Conservation (phyloP, 495 filamentous ascomycete genomes). For the Neohortaea acidophila region DNA sequence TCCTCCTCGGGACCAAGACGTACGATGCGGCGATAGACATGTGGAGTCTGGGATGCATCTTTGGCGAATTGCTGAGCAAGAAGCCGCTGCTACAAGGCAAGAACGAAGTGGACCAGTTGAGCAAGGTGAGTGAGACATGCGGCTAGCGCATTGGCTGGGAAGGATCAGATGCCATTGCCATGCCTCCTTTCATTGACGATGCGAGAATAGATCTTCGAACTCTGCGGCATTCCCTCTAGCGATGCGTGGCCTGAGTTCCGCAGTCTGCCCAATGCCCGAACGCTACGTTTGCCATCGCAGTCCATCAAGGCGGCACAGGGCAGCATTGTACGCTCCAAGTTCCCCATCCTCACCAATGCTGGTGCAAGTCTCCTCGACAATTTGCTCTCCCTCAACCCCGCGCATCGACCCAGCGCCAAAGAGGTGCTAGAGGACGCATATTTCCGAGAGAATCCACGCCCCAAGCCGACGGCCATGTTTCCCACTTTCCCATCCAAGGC, state of each 20-base stretch:
- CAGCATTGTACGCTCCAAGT: constrained; percentile 46
- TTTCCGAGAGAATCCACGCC: constrained; percentile 77
- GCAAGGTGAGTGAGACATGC: constrained; percentile 30
- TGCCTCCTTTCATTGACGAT: constrained; percentile 4
- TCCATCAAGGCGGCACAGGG: constrained; percentile 7
- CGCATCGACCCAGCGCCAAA: constrained; percentile 49
- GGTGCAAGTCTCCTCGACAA: constrained; percentile 52
- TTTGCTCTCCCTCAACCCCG: constrained; percentile 64
- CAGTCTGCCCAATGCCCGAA: constrained; percentile 75
- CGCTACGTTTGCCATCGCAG: constrained; percentile 54
- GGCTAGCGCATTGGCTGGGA: constrained; percentile 11
- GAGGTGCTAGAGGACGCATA: constrained; percentile 65
- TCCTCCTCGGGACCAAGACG: constrained; percentile 63
- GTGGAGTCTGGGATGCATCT: constrained; percentile 95
- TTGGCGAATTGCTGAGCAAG: constrained; percentile 76
- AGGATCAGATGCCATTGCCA: constrained; percentile 5
- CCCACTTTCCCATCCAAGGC: constrained; percentile 76
- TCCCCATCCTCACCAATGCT: constrained; percentile 64
- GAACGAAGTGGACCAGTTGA: constrained; percentile 82
- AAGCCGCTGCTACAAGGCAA: constrained; percentile 78
- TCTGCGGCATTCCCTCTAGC: constrained; percentile 80
- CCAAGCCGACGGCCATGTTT: constrained; percentile 59
- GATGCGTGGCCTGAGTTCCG: constrained; percentile 77
- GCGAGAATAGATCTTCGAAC: constrained; percentile 52
- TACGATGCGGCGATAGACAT: constrained; percentile 76